A percentile compares a stretch with the other conserved stretches of the same genome.
Evolutionary conservation across 306 rosid species (phyloP).

Genomic region (Herpetospermum pedunculosum): DNA sequence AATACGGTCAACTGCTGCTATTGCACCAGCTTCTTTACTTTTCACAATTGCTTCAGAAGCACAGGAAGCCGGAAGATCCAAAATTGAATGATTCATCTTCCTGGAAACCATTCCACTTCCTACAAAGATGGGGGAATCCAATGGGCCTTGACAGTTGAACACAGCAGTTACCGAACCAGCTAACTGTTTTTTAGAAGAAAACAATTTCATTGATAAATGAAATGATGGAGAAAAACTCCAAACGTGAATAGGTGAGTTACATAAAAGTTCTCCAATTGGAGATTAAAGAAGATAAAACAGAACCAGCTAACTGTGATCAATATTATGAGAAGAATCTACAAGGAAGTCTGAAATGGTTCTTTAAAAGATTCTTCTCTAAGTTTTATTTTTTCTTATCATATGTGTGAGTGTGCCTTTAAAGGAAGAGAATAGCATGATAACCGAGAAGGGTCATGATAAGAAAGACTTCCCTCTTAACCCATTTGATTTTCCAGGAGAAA

Average conservation of each 20-base stretch:
- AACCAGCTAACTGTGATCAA: constrained; percentile 82
- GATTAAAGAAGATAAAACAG: too few relatives aligned
- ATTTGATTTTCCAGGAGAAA: not conserved
- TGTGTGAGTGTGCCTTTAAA: not conserved
- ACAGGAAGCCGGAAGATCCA: constrained; percentile 45
- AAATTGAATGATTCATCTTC: constrained; percentile 40
- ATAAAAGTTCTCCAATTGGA: too few relatives aligned
- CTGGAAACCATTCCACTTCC: constrained; percentile 96
- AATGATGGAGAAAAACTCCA: too few relatives aligned
- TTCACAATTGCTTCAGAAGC: constrained; percentile 71
- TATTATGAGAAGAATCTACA: constrained; percentile 14
- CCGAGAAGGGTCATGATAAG: not conserved
- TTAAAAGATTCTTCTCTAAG: not conserved
- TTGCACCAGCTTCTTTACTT: constrained; percentile 85
- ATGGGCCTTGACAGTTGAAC: constrained; percentile 95
- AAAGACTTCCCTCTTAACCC: constrained; percentile 2
- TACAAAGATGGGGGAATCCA: constrained; percentile 78
- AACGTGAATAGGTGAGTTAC: too few relatives aligned
- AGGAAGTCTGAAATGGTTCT: not conserved
- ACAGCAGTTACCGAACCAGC: constrained; percentile 93
- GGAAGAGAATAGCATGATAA: not conserved
- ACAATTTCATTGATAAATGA: too few relatives aligned
- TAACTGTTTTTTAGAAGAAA: too few relatives aligned
- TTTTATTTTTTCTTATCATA: not conserved
- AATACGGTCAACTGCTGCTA: constrained; percentile 82